These are phyloP conservation scores for Heritiera fomes DNA, from an alignment of 345 rosid species.

Conservation along the genomic window DNA sequence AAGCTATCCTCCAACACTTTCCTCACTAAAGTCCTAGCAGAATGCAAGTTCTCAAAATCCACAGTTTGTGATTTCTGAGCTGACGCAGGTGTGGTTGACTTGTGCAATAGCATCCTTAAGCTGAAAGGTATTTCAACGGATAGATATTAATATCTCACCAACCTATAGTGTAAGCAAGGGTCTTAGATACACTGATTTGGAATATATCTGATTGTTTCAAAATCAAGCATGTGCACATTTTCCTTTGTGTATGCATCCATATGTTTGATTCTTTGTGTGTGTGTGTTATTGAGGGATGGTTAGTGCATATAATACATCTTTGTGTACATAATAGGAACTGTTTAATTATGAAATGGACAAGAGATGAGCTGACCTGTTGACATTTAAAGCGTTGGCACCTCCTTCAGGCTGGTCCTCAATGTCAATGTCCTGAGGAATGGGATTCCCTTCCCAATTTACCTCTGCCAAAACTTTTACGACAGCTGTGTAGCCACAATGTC, in stretches of 20 bases:
- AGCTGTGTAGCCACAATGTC: slow-evolving; percentile 85
- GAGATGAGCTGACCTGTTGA: slow-evolving; percentile 62
- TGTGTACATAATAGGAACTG: not conserved
- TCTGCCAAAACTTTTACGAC: slow-evolving; percentile 68
- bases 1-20: slow-evolving; percentile 73
- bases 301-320: not conserved
- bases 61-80: slow-evolving; percentile 59
- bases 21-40: slow-evolving; percentile 65
- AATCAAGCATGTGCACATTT: not conserved
- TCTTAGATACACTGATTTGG: not conserved
- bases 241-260: not conserved
- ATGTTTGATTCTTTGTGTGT: not conserved
- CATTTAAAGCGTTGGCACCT: slow-evolving; percentile 86
- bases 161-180: not conserved
- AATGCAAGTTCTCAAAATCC: slow-evolving; percentile 56
- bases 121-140: slow-evolving; percentile 47
- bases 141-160: slow-evolving; percentile 19
- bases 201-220: not conserved
- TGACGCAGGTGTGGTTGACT: slow-evolving; percentile 52
- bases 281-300: not conserved
- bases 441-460: slow-evolving; percentile 50
- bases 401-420: slow-evolving; percentile 92
- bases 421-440: slow-evolving; percentile 59
- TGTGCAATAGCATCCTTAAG: slow-evolving; percentile 86
- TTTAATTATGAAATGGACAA: slow-evolving; percentile 7